phyloP scores from a whole-genome alignment of 805 yeast species.

The Clavispora asparagi region DNA sequence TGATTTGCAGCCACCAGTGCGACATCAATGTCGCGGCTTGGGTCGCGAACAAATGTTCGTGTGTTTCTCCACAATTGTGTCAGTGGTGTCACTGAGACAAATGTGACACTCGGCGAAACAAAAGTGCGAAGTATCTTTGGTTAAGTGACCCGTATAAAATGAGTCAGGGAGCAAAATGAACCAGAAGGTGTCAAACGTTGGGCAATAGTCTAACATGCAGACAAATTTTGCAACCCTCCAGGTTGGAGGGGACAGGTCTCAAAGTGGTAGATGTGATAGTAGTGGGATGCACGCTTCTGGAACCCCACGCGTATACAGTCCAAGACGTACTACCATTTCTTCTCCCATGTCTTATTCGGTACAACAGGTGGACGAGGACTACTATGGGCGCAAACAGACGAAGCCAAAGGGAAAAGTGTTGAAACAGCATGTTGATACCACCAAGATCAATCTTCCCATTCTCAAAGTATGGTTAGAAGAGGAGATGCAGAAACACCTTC shows the following conservation, averaged over 20 bases:
- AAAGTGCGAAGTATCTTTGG: not conserved
- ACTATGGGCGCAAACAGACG: not conserved
- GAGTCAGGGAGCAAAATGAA: too few relatives aligned
- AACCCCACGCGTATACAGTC: not conserved
- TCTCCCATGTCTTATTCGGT: not conserved
- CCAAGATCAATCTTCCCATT: slow-evolving; percentile 35
- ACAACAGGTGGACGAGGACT: not conserved
- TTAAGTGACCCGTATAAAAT: not conserved
- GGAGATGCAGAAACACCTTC: slow-evolving; percentile 30
- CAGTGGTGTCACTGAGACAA: not conserved
- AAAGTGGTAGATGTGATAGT: not conserved
- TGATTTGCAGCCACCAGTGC: not conserved
- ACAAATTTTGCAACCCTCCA: too few relatives aligned
- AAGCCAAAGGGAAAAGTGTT: not conserved
- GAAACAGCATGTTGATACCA: slow-evolving; percentile 27
- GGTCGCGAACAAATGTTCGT: not conserved
- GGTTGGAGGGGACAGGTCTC: too few relatives aligned
- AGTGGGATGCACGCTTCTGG: not conserved
- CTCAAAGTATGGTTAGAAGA: slow-evolving; percentile 37
- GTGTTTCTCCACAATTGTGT: not conserved
- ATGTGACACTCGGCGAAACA: not conserved
- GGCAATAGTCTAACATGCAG: too few relatives aligned
- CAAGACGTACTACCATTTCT: not conserved
- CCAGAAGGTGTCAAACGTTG: too few relatives aligned
- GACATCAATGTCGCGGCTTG: not conserved